Evolutionary conservation across 306 rosid genomes (phyloP), one percentile per base, ranked within the genome.

Genomic region (Crotalaria pallida): DNA sequence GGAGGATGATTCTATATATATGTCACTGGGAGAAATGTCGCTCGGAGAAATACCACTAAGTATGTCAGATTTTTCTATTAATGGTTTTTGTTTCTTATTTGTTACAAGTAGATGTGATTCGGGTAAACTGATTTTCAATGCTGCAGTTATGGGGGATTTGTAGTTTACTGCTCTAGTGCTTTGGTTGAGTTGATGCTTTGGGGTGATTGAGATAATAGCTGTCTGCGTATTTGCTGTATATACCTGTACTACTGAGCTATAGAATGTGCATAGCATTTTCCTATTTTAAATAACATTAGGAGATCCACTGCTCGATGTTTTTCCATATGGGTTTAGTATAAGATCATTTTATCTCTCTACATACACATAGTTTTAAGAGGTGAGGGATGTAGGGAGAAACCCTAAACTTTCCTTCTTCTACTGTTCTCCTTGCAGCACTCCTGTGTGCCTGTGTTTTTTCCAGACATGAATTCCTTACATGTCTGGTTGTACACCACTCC

Each of bases 11-110:
- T 85, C 96, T 44, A 94, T 94, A 82, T 94, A 94, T 69, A 94
- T 90, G 97, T 89, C 98, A 7, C 92, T 94, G 45, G 98, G 88
- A 68, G 98, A 94, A 88, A 94, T 90, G 97, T 88, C 98, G 10
- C 90, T 94, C 34, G 98, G 88, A 67, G 98, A 94, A 88, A 89
- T 89, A 84, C 96, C 88, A 81, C 77, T 94, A 82, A 90, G 98
- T 90, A 94, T 67, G 96, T 77, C 74, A 38, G 79, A 69, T 67
- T 87, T 87, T 79, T n/a, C n/a, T 74, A 67, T 83, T 82, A 56
- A 75, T 82, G 77, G 58, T 58, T 71, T 82, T 68, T 78, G n/a
- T 88, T 84, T 74, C 59, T 68, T 77, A 47, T 81, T 69, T 58
- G 79, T 70, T 41, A 57, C 70, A 58, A 29, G 26, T 71, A 49